phyloP scores from a whole-genome alignment of 2,329 filamentous ascomycete species.

The Alternaria infectoria region DNA sequence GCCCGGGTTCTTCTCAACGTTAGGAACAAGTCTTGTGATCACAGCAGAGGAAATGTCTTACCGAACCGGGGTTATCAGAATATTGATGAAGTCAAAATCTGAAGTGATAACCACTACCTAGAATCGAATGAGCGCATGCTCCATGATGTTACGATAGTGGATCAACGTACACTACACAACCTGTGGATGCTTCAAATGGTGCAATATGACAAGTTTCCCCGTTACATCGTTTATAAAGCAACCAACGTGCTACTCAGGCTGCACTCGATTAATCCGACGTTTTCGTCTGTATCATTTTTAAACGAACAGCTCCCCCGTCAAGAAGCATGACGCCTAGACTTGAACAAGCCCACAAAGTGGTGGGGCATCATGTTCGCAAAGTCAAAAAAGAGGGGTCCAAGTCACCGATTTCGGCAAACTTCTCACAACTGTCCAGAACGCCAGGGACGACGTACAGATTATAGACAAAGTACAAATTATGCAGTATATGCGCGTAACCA shows the following conservation, averaged over 20 bases:
- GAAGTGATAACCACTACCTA: conserved; percentile 36
- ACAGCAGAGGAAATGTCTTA: not conserved
- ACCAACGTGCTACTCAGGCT: too few species aligned
- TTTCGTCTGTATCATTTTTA: not conserved
- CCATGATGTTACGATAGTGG: not conserved
- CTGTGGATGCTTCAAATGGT: conserved; percentile 9
- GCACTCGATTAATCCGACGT: too few species aligned
- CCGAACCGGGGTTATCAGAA: conserved; percentile 36
- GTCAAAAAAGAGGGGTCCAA: conserved; percentile 1
- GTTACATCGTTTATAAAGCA: not conserved
- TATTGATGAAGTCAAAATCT: conserved; percentile 27
- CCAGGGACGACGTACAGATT: not conserved
- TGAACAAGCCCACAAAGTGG: not conserved
- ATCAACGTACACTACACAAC: conserved; percentile 26
- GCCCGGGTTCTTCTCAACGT: conserved; percentile 19
- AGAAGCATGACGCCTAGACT: conserved; percentile 14
- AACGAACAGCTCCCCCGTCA: not conserved
- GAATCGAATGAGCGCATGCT: conserved; percentile 19
- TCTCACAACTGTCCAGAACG: not conserved
- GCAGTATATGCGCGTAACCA: not conserved
- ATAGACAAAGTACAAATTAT: not conserved
- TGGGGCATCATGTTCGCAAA: conserved; percentile 3
- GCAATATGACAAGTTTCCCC: not conserved
- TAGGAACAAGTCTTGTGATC: not conserved
- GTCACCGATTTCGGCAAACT: not conserved